Evolutionary conservation across 345 rosid genomes (phyloP), one percentile per base, ranked within the genome.

Genomic region (Anacardium occidentale): DNA sequence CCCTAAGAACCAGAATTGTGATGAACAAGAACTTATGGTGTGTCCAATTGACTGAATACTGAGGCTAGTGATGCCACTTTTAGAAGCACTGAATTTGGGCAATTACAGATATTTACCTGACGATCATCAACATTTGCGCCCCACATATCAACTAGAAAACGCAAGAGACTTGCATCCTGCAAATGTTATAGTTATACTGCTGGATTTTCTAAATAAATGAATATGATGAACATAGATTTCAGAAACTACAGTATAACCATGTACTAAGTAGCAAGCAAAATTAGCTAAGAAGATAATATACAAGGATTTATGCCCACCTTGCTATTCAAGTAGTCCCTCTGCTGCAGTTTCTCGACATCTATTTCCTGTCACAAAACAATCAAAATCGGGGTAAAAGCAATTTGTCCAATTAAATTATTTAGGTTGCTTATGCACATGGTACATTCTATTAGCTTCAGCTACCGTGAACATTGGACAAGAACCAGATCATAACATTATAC

Each of bases 161-260:
- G 87, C 74, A 94, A 75, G 62, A 94, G 96, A 81, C 98, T 94
- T 34, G 97, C 92, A 78, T 94, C 98, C 98, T 94, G 85, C 79
- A 79, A 72, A 67, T 73, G 56, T 74, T 56, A 74, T 51, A 78
- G 60, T 76, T 48, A 78, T 20, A 68, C 64, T 59, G 24, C 67
- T 63, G 66, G 63, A 63, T 74, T 24, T 70, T 67, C n/a, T n/a
- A n/a, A n/a, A n/a, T n/a, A n/a, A n/a, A n/a, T n/a, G n/a, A n/a
- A n/a, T n/a, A n/a, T n/a, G n/a, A n/a, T n/a, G n/a, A n/a, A n/a
- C n/a, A n/a, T n/a, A n/a, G n/a, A n/a, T n/a, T n/a, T n/a, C n/a
- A n/a, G n/a, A n/a, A n/a, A n/a, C n/a, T 63, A 26, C 48, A 66
- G 47, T 55, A 56, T 47, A 48, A 32, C 9, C 51, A 37, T 45